Percentiles rank a stretch among this genome's conserved stretches.
These are phyloP conservation scores for Lichtheimia corymbifera DNA, from an alignment of 371 early-diverging fungal genomes.

Conservation along the genomic window DNA sequence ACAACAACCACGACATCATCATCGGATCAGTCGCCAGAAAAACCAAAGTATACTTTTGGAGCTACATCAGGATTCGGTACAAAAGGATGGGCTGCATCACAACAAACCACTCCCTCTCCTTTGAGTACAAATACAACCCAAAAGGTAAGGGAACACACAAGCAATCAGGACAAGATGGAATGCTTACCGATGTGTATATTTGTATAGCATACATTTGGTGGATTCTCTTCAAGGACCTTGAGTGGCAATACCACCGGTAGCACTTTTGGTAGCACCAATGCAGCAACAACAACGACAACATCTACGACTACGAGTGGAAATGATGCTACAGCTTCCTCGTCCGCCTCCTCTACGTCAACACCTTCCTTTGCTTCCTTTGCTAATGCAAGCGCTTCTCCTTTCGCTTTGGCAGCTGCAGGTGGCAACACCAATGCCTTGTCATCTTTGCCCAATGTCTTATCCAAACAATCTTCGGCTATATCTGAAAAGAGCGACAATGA, in stretches of 20 bases:
- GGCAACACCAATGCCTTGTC: conserved; percentile 24
- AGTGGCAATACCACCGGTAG: not conserved
- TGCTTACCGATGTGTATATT: not conserved
- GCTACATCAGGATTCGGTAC: conserved; percentile 50
- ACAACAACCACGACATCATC: not conserved
- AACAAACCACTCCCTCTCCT: conserved; percentile 11
- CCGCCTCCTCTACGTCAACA: conserved; percentile 9
- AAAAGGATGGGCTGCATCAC: conserved; percentile 31
- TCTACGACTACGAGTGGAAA: not conserved
- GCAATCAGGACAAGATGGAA: not conserved
- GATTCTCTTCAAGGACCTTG: conserved; percentile 17
- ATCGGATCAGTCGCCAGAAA: conserved; percentile 10
- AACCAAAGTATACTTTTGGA: conserved; percentile 50
- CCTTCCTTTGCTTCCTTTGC: conserved; percentile 44
- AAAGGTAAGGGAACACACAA: conserved; percentile 24
- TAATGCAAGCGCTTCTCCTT: conserved; percentile 40
- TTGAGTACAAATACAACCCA: conserved; percentile 24
- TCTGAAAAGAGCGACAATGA: not conserved
- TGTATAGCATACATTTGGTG: conserved; percentile 34
- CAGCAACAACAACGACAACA: not conserved
- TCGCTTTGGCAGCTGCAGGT: conserved; percentile 36
- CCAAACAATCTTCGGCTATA: not conserved
- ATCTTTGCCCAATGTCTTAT: conserved; percentile 5
- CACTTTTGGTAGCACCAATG: not conserved
- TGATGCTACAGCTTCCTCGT: not conserved